Percentiles rank a stretch among this genome's conserved stretches.
Evolutionary conservation across 768 basidiomycete genomes (phyloP).

Genomic region (Daedaleopsis sinensis): DNA sequence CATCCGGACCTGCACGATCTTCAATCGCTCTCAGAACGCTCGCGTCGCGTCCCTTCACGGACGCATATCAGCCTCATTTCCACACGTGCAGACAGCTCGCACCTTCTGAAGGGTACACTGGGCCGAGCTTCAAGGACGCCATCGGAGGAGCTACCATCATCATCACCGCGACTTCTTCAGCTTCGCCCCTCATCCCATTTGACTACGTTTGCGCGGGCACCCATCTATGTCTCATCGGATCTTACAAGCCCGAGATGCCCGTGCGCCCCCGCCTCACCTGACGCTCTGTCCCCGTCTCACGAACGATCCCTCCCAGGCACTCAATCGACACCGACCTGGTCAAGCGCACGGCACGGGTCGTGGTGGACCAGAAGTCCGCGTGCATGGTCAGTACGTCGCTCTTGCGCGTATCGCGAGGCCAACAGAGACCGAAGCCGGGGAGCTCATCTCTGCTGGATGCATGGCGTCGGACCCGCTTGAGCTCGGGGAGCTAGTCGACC

Average conservation of each 20-base stretch:
- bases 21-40: slow-evolving; percentile 60
- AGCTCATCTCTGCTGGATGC: slow-evolving; percentile 64
- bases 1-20: slow-evolving; percentile 55
- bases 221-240: slow-evolving; percentile 79
- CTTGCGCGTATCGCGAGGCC: not conserved
- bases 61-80: slow-evolving; percentile 32
- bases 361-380: slow-evolving; percentile 77
- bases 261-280: not conserved
- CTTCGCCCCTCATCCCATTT: slow-evolving; percentile 68
- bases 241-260: slow-evolving; percentile 77
- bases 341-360: slow-evolving; percentile 52
- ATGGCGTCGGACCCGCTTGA: slow-evolving; percentile 52
- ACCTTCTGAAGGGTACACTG: slow-evolving; percentile 9
- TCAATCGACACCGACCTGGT: slow-evolving; percentile 70
- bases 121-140: slow-evolving; percentile 28
- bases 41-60: slow-evolving; percentile 46
- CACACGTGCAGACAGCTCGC: slow-evolving; percentile 24
- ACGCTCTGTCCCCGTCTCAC: not conserved
- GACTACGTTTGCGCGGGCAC: slow-evolving; percentile 62
- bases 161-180: slow-evolving; percentile 75
- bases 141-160: slow-evolving; percentile 62
- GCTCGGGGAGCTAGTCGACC: slow-evolving; percentile 63
- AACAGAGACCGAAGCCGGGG: slow-evolving; percentile 69
- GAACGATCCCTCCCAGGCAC: slow-evolving; percentile 29
- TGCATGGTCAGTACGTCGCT: slow-evolving; percentile 43